Base-by-base conservation (phyloP, 768 basidiomycete species). In the Phaffia tasmanica region DNA sequence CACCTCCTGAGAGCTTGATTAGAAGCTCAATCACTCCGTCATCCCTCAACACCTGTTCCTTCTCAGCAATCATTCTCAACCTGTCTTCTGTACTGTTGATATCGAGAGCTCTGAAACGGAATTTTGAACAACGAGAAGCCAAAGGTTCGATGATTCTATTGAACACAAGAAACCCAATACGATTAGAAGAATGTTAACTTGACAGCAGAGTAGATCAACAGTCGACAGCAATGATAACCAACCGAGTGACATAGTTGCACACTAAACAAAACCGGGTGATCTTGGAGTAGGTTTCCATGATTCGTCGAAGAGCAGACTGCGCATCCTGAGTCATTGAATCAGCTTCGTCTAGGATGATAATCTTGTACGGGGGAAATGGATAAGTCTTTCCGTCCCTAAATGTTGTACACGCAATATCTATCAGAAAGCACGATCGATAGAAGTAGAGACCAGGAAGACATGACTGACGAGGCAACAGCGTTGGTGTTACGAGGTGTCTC, bases 281-380 rank as follows among this genome's bases (percentile, higher is more conserved):
- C 64, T 87, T 83, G 21, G 89, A 89, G 73, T 98, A 92, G n/a
- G 85, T 93, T 77, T 99, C 95, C 95, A 99, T 99, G 75, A 98
- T 98, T n/a, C 95, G 84, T 51, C 95, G 82, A 50, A 99, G 80
- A 0, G 95, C 95, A 46, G 87, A 92, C 76, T 99, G 95, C 5
- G 95, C 95, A 74, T 99, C 95, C 78, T 98, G 94, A 6, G 95
- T 99, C 95, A 99, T 99, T 6, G 91, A 94, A 76, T 99, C 95
- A 25, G 95, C 95, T 78, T 99, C 95, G 72, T 99, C 95, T 29
- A 99, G 83, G 70, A 99, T 98, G 74, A 99, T 87, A 70, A 99
- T 94, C 76, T 99, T 99, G 81, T 89, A 99, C 0, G 95, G 95
- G 18, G 95, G 95, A 75, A 89, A 94, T 54, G 93, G 94, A 74